Evolutionary conservation across 352 stramenopile genomes (phyloP).

Genomic region (Saprolegnia diclina): DNA sequence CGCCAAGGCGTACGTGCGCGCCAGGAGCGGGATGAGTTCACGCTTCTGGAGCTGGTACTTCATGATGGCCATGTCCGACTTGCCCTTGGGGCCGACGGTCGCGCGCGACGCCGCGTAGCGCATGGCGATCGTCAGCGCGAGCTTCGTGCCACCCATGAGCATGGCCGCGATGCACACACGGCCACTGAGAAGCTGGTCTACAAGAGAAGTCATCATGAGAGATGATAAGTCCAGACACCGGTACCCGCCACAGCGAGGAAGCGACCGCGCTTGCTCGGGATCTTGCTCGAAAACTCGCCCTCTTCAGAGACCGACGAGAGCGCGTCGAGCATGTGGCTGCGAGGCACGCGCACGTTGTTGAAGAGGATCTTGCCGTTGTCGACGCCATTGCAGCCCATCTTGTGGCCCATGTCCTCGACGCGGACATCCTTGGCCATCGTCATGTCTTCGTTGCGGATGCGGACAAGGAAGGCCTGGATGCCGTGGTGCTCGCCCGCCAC

Average conservation of each 20-base stretch:
- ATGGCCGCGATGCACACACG: conserved; percentile 26
- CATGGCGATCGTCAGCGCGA: conserved; percentile 24
- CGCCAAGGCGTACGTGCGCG: conserved; percentile 23
- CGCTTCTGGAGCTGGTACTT: conserved; percentile 25
- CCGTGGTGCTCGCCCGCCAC: conserved; percentile 55
- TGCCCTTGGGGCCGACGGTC: conserved; percentile 26
- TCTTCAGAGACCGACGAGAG: conserved; percentile 29
- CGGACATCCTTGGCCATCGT: conserved; percentile 14
- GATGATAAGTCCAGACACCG: not conserved
- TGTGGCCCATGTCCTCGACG: conserved; percentile 89
- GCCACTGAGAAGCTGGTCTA: conserved; percentile 27
- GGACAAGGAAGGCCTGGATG: conserved; percentile 93
- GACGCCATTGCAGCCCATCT: conserved; percentile 87
- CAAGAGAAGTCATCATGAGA: not conserved
- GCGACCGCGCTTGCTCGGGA: conserved; percentile 22
- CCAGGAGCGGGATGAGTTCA: conserved; percentile 16
- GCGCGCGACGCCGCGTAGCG: conserved; percentile 22
- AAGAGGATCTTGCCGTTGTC: conserved; percentile 86
- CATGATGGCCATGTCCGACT: conserved; percentile 26
- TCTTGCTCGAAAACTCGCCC: conserved; percentile 17
- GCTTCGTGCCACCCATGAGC: conserved; percentile 26
- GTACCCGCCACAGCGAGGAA: conserved; percentile 22
- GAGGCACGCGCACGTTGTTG: conserved; percentile 81
- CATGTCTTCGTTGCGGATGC: conserved; percentile 44
- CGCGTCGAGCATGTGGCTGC: conserved; percentile 52